Conservation (phyloP, 345 rosid genomes). For the Zanthoxylum bungeanum region DNA sequence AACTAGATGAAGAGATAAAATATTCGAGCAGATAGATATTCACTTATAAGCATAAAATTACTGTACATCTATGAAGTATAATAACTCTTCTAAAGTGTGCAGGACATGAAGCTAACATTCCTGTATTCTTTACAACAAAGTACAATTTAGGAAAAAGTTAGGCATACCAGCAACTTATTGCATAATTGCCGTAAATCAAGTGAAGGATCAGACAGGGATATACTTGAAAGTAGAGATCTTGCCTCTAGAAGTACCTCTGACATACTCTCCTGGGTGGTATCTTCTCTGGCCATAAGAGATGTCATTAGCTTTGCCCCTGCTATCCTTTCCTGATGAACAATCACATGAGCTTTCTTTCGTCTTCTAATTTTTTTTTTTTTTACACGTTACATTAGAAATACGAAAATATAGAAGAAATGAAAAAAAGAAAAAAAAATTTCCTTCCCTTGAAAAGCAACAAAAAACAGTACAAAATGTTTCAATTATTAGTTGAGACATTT, state of each 20-base stretch:
- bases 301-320: conserved; percentile 82
- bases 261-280: conserved; percentile 54
- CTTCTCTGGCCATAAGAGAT: conserved; percentile 86
- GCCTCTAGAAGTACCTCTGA: conserved; percentile 71
- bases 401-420: not conserved
- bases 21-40: too few relatives aligned
- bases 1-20: too few relatives aligned
- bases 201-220: conserved; percentile 58
- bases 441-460: not conserved
- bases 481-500: not conserved
- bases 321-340: conserved; percentile 66
- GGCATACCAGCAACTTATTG: conserved; percentile 54
- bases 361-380: not conserved
- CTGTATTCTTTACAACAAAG: not conserved
- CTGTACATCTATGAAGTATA: too few relatives aligned
- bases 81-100: too few relatives aligned
- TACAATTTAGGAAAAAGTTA: conserved; percentile 32
- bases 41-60: too few relatives aligned
- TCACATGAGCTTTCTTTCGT: not conserved
- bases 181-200: conserved; percentile 52
- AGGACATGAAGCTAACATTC: not conserved
- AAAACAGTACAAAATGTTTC: not conserved
- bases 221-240: conserved; percentile 48
- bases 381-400: too few relatives aligned
- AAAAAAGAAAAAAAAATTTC: not conserved